phyloP scores from a whole-genome alignment of 2,329 filamentous ascomycete species.

The Cladosporium austrohemisphaericum region DNA sequence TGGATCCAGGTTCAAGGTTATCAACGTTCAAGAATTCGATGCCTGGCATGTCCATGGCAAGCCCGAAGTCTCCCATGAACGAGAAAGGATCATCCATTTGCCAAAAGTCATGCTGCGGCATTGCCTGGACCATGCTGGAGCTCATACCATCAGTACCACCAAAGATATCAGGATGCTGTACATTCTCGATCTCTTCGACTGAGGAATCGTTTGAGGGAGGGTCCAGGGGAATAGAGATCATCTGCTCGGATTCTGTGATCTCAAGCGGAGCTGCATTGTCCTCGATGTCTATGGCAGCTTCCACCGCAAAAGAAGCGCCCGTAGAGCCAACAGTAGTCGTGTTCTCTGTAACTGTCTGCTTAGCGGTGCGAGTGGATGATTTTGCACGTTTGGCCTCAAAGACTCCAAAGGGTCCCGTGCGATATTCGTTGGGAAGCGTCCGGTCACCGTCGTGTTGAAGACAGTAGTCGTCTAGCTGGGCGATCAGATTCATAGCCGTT shows the following conservation, averaged over 20 bases:
- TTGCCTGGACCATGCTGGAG: not conserved
- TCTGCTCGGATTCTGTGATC: not conserved
- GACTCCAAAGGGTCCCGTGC: constrained; percentile 1
- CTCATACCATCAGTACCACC: not conserved
- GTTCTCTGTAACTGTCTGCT: not conserved
- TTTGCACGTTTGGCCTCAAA: not conserved
- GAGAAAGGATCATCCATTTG: not conserved
- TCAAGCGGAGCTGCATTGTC: no score
- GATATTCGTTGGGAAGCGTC: not conserved
- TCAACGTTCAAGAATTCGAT: not conserved
- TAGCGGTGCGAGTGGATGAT: not conserved
- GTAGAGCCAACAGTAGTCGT: not conserved
- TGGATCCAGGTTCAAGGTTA: not conserved
- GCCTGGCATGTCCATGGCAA: not conserved
- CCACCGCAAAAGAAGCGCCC: not conserved
- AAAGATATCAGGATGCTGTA: not conserved
- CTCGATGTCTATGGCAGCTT: not conserved
- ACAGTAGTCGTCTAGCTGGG: constrained; percentile 5
- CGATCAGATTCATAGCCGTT: not conserved
- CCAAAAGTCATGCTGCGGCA: not conserved
- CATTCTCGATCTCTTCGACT: not conserved
- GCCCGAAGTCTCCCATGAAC: not conserved
- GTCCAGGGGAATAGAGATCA: not conserved
- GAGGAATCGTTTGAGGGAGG: not conserved
- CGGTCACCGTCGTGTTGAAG: not conserved